A percentile compares a stretch with the other conserved stretches of the same genome.
phyloP scores from a whole-genome alignment of 176 grass and related monocot species.

The Typha latifolia region DNA sequence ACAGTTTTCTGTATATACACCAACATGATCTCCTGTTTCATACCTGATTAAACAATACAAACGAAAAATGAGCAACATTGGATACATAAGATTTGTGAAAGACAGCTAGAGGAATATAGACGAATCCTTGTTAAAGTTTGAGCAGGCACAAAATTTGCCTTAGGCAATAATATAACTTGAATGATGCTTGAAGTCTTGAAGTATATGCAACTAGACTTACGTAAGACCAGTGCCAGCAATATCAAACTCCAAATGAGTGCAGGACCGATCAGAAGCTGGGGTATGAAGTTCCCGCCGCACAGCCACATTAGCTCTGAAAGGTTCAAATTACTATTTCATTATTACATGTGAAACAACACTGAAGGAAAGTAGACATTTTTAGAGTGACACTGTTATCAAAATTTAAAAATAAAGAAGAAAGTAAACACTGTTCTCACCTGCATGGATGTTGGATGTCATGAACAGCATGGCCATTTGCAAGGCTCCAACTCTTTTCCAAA shows the following conservation, averaged over 20 bases:
- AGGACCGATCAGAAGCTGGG: conserved; percentile 77
- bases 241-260: conserved; percentile 92
- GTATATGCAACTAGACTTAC: conserved; percentile 42
- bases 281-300: conserved; percentile 78
- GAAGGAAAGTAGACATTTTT: no score
- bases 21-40: conserved; percentile 90
- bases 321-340: conserved; percentile 5
- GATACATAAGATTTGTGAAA: not conserved
- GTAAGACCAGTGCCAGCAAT: conserved; percentile 61
- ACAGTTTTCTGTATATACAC: conserved; percentile 73
- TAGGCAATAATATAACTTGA: not conserved
- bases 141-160: not conserved
- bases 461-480: conserved; percentile 71
- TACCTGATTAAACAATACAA: conserved; percentile 44
- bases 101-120: no score
- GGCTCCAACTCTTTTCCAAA: conserved; percentile 66
- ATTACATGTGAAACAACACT: not conserved
- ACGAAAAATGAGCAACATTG: conserved; percentile 6
- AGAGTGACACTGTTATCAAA: no score
- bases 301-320: conserved; percentile 59
- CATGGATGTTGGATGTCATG: conserved; percentile 90
- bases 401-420: no score
- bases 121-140: not conserved
- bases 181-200: not conserved
- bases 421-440: conserved; percentile 32